phyloP scores from a whole-genome alignment of 768 basidiomycete genomes.

The Serpula lacrymans region DNA sequence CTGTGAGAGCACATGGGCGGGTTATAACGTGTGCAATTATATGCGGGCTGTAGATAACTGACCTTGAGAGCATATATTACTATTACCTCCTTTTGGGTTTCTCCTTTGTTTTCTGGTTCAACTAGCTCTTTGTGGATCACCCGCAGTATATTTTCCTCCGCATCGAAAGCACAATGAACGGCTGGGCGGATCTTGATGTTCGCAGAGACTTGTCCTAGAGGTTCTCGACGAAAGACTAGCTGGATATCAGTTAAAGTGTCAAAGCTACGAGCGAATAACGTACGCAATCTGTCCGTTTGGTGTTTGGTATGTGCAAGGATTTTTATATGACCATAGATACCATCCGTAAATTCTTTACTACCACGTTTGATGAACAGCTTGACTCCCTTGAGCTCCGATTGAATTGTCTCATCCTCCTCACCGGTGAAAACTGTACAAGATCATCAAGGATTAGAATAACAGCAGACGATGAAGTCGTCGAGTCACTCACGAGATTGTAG shows the following conservation, averaged over 20 bases:
- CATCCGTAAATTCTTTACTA: constrained; percentile 50
- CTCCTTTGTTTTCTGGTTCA: constrained; percentile 19
- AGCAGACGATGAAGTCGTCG: constrained; percentile 5
- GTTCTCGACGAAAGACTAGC: constrained; percentile 68
- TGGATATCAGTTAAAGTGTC: background rate
- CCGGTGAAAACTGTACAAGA: constrained; percentile 47
- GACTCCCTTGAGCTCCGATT: constrained; percentile 55
- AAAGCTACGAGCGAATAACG: constrained; percentile 33
- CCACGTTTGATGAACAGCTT: constrained; percentile 60
- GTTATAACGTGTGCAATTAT: background rate
- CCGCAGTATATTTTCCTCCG: constrained; percentile 52
- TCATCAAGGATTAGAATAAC: background rate
- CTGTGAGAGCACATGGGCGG: constrained; percentile 9
- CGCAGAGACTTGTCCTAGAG: constrained; percentile 67
- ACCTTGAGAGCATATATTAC: constrained; percentile 69
- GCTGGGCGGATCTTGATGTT: constrained; percentile 54
- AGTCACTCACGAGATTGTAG: background rate
- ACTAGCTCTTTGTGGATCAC: constrained; percentile 50
- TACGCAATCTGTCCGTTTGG: constrained; percentile 39
- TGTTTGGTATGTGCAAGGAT: constrained; percentile 44
- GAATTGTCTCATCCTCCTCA: constrained; percentile 60
- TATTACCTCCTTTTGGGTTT: constrained; percentile 39
- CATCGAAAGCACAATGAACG: constrained; percentile 57
- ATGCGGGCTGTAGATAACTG: constrained; percentile 5
- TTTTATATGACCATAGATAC: constrained; percentile 60